A percentile compares a stretch with the other conserved stretches of the same genome.
phyloP scores from a whole-genome alignment of 1,139 yeast genomes.

The Hanseniaspora sp. region DNA sequence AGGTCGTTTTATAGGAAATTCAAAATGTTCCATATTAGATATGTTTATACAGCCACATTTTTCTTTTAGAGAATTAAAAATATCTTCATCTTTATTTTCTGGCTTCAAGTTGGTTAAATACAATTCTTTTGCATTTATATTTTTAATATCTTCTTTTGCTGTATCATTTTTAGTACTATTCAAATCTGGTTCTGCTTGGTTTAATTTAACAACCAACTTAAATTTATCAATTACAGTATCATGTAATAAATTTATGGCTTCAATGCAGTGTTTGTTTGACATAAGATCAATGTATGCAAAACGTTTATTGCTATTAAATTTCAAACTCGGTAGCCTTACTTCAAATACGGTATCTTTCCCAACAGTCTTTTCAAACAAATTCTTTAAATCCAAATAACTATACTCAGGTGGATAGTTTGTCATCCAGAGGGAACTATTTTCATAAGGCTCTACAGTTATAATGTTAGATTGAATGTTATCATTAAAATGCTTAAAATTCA shows the following conservation, averaged over 20 bases:
- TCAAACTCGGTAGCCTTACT: conserved; percentile 58
- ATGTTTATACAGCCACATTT: conserved; percentile 1
- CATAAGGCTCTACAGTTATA: conserved; percentile 34
- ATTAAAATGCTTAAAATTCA: conserved; percentile 40
- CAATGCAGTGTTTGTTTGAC: conserved; percentile 36
- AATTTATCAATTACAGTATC: conserved; percentile 29
- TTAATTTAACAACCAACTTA: conserved; percentile 45
- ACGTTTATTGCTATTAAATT: conserved; percentile 45
- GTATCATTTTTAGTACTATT: conserved; percentile 31
- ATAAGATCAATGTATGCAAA: conserved; percentile 66
- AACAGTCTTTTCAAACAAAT: conserved; percentile 40
- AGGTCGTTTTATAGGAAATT: conserved; percentile 36
- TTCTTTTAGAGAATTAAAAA: background rate
- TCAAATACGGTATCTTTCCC: conserved; percentile 33
- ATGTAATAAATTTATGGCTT: conserved; percentile 39
- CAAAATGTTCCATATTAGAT: conserved; percentile 37
- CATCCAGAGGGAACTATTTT: conserved; percentile 31
- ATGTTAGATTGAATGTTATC: conserved; percentile 26
- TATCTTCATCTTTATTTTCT: background rate
- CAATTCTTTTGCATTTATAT: conserved; percentile 26
- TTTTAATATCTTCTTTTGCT: conserved; percentile 41
- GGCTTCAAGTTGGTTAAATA: conserved; percentile 30
- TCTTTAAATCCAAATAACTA: conserved; percentile 34
- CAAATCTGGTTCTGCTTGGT: conserved; percentile 39
- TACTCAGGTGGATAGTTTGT: conserved; percentile 61